Evolutionary conservation across 441 rosid species (phyloP).

Genomic region (Cnidoscolus chayamansa): DNA sequence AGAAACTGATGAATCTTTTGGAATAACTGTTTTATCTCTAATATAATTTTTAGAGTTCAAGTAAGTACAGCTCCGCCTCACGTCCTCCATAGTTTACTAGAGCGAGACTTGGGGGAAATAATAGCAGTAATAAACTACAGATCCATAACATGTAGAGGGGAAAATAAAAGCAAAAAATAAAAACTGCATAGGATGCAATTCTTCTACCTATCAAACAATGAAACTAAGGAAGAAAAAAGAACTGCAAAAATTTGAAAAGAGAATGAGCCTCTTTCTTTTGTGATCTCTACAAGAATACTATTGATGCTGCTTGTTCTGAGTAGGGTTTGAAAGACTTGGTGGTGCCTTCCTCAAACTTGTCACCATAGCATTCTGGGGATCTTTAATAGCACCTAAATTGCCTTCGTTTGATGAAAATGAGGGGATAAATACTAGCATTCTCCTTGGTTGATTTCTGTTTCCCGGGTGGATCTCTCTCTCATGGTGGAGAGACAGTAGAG

Average conservation of each 20-base stretch:
- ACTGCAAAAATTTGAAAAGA: conserved; percentile 40
- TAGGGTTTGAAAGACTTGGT: conserved; percentile 50
- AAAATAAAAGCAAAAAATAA: too few species aligned
- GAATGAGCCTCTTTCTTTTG: conserved; percentile 28
- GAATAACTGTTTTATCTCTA: neutral
- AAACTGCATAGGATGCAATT: neutral
- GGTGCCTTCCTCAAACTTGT: conserved; percentile 50
- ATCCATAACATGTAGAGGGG: conserved; percentile 7
- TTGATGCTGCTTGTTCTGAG: conserved; percentile 42
- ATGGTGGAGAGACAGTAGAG: conserved; percentile 26
- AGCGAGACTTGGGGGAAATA: neutral
- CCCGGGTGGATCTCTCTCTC: conserved; percentile 25
- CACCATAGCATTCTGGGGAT: conserved; percentile 35
- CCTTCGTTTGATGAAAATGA: conserved; percentile 28
- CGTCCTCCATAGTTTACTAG: neutral
- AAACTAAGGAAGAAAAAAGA: conserved; percentile 14
- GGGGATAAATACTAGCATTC: conserved; percentile 36
- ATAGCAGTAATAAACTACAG: too few species aligned
- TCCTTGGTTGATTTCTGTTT: conserved; percentile 34
- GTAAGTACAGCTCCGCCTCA: neutral
- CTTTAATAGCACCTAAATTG: conserved; percentile 32
- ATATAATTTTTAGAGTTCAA: conserved; percentile 19
- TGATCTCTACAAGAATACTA: conserved; percentile 29
- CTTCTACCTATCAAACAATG: conserved; percentile 26
- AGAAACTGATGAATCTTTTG: neutral